Percentiles rank a stretch among this genome's conserved stretches.
Evolutionary conservation across 768 basidiomycete genomes (phyloP).

Genomic region (Plicaturopsis crispa): DNA sequence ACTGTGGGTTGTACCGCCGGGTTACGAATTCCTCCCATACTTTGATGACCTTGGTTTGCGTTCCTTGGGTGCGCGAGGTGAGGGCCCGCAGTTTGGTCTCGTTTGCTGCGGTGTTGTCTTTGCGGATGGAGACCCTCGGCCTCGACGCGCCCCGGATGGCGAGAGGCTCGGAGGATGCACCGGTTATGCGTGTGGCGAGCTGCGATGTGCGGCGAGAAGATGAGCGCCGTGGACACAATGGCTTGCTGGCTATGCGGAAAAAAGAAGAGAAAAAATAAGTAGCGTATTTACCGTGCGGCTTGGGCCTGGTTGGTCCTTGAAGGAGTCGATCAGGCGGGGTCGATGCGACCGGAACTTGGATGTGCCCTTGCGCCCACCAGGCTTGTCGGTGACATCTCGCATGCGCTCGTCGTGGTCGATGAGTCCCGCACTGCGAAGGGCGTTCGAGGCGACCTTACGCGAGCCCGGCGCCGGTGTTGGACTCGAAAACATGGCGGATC

Average conservation of each 20-base stretch:
- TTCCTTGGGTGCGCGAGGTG: constrained; percentile 12
- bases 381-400: constrained; percentile 62
- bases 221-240: constrained; percentile 8
- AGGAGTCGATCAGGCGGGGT: constrained; percentile 49
- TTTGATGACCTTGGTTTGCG: constrained; percentile 40
- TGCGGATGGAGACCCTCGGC: no score
- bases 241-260: constrained; percentile 19
- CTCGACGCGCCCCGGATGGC: constrained; percentile 62
- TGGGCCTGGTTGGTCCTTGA: constrained; percentile 43
- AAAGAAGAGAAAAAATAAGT: constrained; percentile 17
- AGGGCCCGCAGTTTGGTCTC: constrained; percentile 5
- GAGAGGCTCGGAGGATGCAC: constrained; percentile 40
- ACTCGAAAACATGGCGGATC: constrained; percentile 65
- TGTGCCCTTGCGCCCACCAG: constrained; percentile 66
- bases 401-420: constrained; percentile 72
- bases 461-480: constrained; percentile 51
- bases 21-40: constrained; percentile 73
- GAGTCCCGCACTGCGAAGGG: constrained; percentile 65
- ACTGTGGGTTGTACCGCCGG: constrained; percentile 63
- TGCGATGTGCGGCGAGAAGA: constrained; percentile 19
- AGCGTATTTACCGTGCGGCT: constrained; percentile 58
- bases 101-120: constrained; percentile 31
- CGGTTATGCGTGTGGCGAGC: constrained; percentile 33
- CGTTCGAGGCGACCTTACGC: constrained; percentile 50
- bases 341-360: constrained; percentile 56